Percentiles rank a stretch among this genome's conserved stretches.
phyloP scores from a whole-genome alignment of 495 filamentous ascomycete genomes.

The Chaetomium tenue region DNA sequence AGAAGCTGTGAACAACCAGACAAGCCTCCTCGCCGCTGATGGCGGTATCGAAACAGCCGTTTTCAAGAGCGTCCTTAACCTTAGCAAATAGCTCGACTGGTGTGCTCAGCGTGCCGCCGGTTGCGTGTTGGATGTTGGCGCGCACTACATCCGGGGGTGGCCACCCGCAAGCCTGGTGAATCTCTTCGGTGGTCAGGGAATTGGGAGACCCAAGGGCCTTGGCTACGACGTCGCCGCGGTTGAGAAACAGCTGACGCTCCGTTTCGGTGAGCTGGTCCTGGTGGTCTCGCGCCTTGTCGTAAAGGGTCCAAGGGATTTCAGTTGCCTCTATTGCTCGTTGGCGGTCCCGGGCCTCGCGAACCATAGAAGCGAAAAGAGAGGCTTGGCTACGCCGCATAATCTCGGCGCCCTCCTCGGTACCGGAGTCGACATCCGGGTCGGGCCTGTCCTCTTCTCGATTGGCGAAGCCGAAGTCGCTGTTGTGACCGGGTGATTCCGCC shows the following conservation, averaged over 20 bases:
- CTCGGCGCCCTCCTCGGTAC: too few relatives aligned
- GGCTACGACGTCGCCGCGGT: constrained; percentile 5
- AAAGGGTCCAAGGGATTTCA: not conserved
- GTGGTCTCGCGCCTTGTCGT: constrained; percentile 18
- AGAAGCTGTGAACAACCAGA: constrained; percentile 9
- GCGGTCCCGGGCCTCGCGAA: too few relatives aligned
- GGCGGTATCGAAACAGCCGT: not conserved
- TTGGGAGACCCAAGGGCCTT: constrained; percentile 13
- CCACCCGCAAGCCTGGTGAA: constrained; percentile 3
- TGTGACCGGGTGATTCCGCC: not conserved
- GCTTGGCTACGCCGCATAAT: too few relatives aligned
- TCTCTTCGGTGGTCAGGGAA: constrained; percentile 9
- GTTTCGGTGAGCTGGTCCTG: constrained; percentile 11
- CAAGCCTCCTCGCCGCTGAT: constrained; percentile 2
- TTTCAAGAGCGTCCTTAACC: constrained; percentile 6
- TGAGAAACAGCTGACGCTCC: constrained; percentile 15
- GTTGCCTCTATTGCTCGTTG: too few relatives aligned
- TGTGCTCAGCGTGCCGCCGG: constrained; percentile 11
- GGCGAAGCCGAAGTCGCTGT: not conserved
- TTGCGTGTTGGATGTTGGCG: constrained; percentile 18
- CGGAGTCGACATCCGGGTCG: not conserved
- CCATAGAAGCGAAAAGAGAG: too few relatives aligned
- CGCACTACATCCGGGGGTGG: constrained; percentile 14
- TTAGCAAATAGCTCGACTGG: constrained; percentile 12
- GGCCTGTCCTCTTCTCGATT: constrained; percentile 9